phyloP scores from a whole-genome alignment of 2,329 filamentous ascomycete species.

The Fusarium sp. region DNA sequence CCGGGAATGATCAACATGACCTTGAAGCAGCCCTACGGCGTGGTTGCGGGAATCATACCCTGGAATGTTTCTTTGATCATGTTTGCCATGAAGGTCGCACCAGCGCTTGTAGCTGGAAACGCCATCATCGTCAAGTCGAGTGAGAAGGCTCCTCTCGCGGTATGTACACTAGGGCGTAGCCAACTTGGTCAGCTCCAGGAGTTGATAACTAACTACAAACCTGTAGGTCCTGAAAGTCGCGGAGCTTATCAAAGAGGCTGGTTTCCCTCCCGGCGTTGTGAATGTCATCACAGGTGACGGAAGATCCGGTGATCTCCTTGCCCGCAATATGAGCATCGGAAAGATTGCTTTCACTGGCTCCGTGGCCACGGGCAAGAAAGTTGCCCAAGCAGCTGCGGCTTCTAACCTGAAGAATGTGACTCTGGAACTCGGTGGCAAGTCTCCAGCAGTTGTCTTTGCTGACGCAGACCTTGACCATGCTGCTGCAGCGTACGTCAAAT shows the following conservation, averaged over 20 bases:
- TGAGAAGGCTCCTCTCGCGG: slow-evolving; percentile 57
- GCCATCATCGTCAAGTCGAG: slow-evolving; percentile 65
- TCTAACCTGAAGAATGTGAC: slow-evolving; percentile 68
- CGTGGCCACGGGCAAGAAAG: slow-evolving; percentile 66
- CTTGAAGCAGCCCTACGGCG: too few species aligned
- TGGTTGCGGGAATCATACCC: background rate
- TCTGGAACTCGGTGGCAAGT: slow-evolving; percentile 70
- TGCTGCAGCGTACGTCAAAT: too few species aligned
- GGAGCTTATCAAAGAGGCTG: slow-evolving; percentile 53
- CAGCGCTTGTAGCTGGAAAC: slow-evolving; percentile 66
- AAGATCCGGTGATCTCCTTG: slow-evolving; percentile 67
- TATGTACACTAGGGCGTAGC: too few species aligned
- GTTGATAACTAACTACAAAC: too few species aligned
- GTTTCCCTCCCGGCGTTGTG: slow-evolving; percentile 69
- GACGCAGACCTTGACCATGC: slow-evolving; percentile 58
- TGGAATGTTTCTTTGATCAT: background rate
- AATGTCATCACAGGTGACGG: slow-evolving; percentile 60
- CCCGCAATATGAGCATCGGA: slow-evolving; percentile 64
- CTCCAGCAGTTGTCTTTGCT: slow-evolving; percentile 65
- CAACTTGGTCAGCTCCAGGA: too few species aligned
- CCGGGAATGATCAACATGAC: too few species aligned
- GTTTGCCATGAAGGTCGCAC: slow-evolving; percentile 47
- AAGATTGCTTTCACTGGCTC: slow-evolving; percentile 73
- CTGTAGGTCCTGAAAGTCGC: slow-evolving; percentile 24
- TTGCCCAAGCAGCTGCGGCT: slow-evolving; percentile 63